Evolutionary conservation across 1,284 basidiomycete genomes (phyloP).

Genomic region (Fomitopsis schrenkii): DNA sequence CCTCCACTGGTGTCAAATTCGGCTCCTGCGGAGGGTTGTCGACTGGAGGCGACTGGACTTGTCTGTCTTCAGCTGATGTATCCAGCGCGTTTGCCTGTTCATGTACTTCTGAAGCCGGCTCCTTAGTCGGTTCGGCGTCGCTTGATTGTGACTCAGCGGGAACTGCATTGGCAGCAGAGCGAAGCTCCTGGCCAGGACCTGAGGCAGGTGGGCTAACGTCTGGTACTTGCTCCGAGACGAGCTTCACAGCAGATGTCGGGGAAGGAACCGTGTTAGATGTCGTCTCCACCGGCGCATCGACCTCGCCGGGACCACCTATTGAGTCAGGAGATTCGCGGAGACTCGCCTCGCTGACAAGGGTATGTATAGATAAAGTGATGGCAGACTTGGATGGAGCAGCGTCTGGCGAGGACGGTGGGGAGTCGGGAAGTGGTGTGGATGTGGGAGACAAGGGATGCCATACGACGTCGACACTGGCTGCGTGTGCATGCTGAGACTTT

Average conservation of each 20-base stretch:
- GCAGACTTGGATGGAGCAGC: neutral
- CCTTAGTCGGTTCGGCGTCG: neutral
- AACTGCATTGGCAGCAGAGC: neutral
- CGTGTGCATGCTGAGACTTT: neutral
- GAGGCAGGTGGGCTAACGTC: neutral
- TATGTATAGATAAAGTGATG: neutral
- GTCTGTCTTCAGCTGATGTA: neutral
- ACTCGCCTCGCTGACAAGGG: neutral
- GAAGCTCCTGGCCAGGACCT: neutral
- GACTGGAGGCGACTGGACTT: neutral
- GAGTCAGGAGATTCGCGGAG: neutral
- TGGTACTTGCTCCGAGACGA: neutral
- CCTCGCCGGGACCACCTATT: neutral
- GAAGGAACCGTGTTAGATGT: neutral
- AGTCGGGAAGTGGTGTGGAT: constrained; percentile 41
- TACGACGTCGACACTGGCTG: constrained; percentile 1
- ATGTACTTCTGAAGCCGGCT: neutral
- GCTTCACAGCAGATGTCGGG: neutral
- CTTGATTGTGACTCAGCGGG: neutral
- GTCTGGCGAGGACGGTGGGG: constrained; percentile 23
- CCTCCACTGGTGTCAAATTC: neutral
- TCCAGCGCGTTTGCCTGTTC: neutral
- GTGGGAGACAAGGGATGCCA: constrained; percentile 31
- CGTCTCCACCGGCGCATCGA: neutral
- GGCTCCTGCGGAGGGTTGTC: neutral